Evolutionary conservation across 345 rosid species (phyloP).

Genomic region (Physaria fendleri): DNA sequence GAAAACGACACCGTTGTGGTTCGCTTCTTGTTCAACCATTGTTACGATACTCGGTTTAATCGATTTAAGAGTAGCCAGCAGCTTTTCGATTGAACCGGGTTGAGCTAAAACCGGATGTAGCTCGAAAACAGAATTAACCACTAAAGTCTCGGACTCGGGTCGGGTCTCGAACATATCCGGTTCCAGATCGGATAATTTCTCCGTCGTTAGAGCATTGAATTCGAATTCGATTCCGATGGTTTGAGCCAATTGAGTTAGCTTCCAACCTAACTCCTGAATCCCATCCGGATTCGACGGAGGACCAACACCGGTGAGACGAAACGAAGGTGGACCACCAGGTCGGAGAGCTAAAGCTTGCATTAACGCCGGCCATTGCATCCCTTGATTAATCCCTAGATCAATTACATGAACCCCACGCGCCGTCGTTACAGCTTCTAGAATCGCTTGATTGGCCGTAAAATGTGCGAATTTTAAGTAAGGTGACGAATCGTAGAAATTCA

Average conservation of each 20-base stretch:
- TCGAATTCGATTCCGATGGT: slow-evolving; percentile 58
- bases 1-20: slow-evolving; percentile 62
- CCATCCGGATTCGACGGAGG: slow-evolving; percentile 36
- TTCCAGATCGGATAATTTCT: slow-evolving; percentile 58
- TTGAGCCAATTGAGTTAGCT: slow-evolving; percentile 64
- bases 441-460: slow-evolving; percentile 92
- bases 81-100: slow-evolving; percentile 38
- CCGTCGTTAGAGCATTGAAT: slow-evolving; percentile 46
- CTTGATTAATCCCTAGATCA: slow-evolving; percentile 74
- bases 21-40: slow-evolving; percentile 75
- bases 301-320: slow-evolving; percentile 69
- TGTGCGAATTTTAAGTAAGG: slow-evolving; percentile 90
- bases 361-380: slow-evolving; percentile 87
- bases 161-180: slow-evolving; percentile 68
- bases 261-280: slow-evolving; percentile 55
- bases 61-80: slow-evolving; percentile 51
- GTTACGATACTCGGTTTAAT: slow-evolving; percentile 68
- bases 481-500: slow-evolving; percentile 74
- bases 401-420: slow-evolving; percentile 73
- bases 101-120: slow-evolving; percentile 45
- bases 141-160: slow-evolving; percentile 53
- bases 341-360: slow-evolving; percentile 85
- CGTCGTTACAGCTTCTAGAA: slow-evolving; percentile 63
- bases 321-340: slow-evolving; percentile 65
- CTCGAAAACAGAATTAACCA: slow-evolving; percentile 73